These are phyloP conservation scores for Pleurotus salmoneostramineus DNA, from an alignment of 768 basidiomycete species.

Conservation along the genomic window DNA sequence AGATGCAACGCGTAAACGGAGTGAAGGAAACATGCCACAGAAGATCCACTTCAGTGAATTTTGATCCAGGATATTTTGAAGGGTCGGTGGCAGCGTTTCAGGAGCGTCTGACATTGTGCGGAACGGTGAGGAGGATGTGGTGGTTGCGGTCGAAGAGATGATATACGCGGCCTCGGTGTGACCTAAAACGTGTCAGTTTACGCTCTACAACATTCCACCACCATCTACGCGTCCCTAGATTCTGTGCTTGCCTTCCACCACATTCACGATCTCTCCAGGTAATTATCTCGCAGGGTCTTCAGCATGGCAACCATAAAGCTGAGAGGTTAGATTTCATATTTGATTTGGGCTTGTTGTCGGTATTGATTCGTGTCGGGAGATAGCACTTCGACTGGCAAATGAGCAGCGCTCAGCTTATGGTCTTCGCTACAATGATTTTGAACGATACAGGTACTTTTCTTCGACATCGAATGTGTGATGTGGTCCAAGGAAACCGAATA, in stretches of 20 bases:
- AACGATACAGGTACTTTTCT: slow-evolving; percentile 70
- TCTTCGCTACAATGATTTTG: slow-evolving; percentile 83
- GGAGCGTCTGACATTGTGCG: slow-evolving; percentile 41
- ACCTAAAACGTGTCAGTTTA: not conserved
- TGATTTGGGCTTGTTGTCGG: not conserved
- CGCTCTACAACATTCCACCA: slow-evolving; percentile 4
- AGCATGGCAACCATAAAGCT: slow-evolving; percentile 2
- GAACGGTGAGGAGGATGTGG: slow-evolving; percentile 21
- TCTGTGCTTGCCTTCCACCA: not conserved
- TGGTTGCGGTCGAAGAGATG: not conserved
- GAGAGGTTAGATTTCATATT: not conserved
- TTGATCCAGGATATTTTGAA: slow-evolving; percentile 95
- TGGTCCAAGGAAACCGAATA: not conserved
- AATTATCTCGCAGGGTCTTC: not conserved
- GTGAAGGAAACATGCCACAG: slow-evolving; percentile 63
- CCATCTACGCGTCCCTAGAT: not conserved
- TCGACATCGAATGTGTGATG: not conserved
- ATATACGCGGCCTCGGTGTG: not conserved
- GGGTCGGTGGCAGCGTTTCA: slow-evolving; percentile 73
- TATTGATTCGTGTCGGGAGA: not conserved
- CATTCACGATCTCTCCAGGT: not conserved
- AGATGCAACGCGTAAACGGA: not conserved
- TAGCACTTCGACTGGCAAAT: slow-evolving; percentile 57
- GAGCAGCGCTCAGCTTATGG: slow-evolving; percentile 91
- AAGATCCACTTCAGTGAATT: slow-evolving; percentile 97